Base-by-base conservation (phyloP, 2,329 filamentous ascomycete genomes). In the Trichoderma arundinaceum region DNA sequence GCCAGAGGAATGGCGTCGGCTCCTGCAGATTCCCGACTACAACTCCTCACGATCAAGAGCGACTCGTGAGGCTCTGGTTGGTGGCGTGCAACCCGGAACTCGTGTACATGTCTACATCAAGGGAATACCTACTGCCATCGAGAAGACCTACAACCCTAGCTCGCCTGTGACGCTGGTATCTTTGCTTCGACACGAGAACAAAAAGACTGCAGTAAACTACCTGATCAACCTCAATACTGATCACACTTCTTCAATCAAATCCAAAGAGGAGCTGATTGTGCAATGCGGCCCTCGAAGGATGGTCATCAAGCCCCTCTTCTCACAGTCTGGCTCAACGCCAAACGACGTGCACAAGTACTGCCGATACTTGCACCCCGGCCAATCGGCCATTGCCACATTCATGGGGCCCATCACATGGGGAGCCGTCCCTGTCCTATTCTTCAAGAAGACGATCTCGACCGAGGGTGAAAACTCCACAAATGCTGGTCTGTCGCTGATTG, bases 341-440 rank as follows among this genome's bases (percentile, higher is more conserved):
- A 98, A 98, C 80, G 90, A 99, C 74, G 94, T 99, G 13, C 94
- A 98, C 85, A 99, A 99, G 78, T 98, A 93, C 79, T 91, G 92
- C 77, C 90, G 94, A 35, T 99, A 88, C 80, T 81, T 98, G 6
- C 93, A 98, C 77, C 94, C 95, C 0, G 95, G 95, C 4, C 90
- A 92, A 71, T 94, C 92, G 8, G 92, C 92, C 3, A 90, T 98
- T 28, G 95, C 94, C 7, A 91, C 90, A 10, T 97, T 97, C 77
- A 90, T 94, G 71, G 95, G 91, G 0, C 95, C 95, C 1, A 81
- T 98, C 7, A 95, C 90, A 2, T 99, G 95, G 94, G 95, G 95
- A 33, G 88, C 92, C 15, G 92, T 97, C 1, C 95, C 95, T 0
- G 87, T 92, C 1, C 84, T 99, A 2, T 96, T 96, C 80, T 97